Evolutionary conservation across 2,329 filamentous ascomycete species (phyloP).

Genomic region (Epichloe brachyelytri): DNA sequence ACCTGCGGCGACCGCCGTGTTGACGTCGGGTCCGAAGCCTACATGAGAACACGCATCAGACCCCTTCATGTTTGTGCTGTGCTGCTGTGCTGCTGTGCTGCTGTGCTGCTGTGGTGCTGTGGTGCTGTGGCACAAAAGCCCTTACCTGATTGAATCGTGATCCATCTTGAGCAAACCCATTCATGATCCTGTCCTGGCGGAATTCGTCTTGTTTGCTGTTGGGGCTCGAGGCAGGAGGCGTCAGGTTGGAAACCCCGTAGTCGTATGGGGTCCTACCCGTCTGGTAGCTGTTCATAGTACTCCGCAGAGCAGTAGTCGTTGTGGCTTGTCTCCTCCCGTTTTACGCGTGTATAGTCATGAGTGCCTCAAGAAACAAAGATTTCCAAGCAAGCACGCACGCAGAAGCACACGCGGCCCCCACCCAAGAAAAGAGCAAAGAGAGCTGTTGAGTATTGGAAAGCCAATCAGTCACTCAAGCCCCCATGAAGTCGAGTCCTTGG

Average conservation of each 20-base stretch:
- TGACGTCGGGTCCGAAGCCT: conserved; percentile 1
- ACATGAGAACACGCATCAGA: neutral
- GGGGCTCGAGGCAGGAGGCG: conserved; percentile 23
- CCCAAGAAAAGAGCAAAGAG: conserved; percentile 1
- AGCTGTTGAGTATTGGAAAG: conserved; percentile 1
- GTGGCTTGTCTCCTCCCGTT: conserved; percentile 2
- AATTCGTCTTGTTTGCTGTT: conserved; percentile 41
- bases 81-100: neutral
- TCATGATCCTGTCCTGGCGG: conserved; percentile 35
- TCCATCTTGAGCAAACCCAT: conserved; percentile 24
- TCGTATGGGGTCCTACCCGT: conserved; percentile 22
- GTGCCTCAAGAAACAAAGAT: conserved; percentile 9
- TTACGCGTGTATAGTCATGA: conserved; percentile 11
- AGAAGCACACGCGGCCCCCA: too few species aligned
- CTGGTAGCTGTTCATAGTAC: conserved; percentile 27
- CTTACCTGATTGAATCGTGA: conserved; percentile 46
- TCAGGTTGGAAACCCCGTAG: conserved; percentile 20
- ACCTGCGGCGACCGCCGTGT: conserved; percentile 32
- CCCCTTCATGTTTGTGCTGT: neutral
- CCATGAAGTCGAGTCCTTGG: conserved; percentile 1
- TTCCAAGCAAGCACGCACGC: neutral
- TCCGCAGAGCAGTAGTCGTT: neutral
- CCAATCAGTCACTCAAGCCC: conserved; percentile 1
- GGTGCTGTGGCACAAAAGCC: conserved; percentile 1
- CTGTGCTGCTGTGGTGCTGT: neutral